A percentile compares a stretch with the other conserved stretches of the same genome.
These are phyloP conservation scores for Globisporangium paroecandrum DNA, from an alignment of 352 stramenopile genomes.

Conservation along the genomic window DNA sequence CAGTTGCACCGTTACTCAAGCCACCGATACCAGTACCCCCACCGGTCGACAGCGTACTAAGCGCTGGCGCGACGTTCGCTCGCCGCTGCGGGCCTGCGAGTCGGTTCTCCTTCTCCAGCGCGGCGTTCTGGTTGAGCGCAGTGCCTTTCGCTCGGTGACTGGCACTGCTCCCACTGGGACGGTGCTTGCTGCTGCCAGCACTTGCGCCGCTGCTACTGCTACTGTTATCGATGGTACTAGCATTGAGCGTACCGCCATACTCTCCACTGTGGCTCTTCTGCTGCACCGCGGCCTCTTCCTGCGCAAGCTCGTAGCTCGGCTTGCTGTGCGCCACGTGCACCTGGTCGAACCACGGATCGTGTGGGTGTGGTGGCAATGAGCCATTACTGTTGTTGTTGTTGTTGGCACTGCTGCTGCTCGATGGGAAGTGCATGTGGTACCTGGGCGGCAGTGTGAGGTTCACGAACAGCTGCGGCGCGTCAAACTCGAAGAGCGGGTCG, in stretches of 20 bases:
- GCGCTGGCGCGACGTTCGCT: slow-evolving; percentile 1
- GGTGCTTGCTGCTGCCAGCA: not conserved
- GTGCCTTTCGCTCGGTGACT: not conserved
- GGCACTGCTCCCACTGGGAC: not conserved
- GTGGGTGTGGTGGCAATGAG: slow-evolving; percentile 22
- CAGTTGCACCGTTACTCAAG: not conserved
- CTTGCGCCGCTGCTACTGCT: not conserved
- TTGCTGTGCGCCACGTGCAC: slow-evolving; percentile 53
- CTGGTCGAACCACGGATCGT: slow-evolving; percentile 63
- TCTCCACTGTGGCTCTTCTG: slow-evolving; percentile 13
- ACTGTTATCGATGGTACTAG: not conserved
- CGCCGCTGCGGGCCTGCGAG: slow-evolving; percentile 8
- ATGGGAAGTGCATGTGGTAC: not conserved
- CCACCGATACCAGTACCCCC: not conserved
- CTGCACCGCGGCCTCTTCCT: slow-evolving; percentile 23
- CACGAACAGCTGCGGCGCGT: slow-evolving; percentile 51
- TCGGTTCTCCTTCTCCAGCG: slow-evolving; percentile 38
- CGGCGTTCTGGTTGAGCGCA: slow-evolving; percentile 10
- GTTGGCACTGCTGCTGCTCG: not conserved
- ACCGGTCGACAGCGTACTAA: not conserved
- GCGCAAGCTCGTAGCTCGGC: slow-evolving; percentile 49
- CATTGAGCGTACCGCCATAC: not conserved
- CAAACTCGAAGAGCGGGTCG: slow-evolving; percentile 74
- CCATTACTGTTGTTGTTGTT: not conserved
- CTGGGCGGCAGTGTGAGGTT: slow-evolving; percentile 42